These are phyloP conservation scores for Melastoma candidum DNA, from an alignment of 441 rosid genomes.

Conservation along the genomic window DNA sequence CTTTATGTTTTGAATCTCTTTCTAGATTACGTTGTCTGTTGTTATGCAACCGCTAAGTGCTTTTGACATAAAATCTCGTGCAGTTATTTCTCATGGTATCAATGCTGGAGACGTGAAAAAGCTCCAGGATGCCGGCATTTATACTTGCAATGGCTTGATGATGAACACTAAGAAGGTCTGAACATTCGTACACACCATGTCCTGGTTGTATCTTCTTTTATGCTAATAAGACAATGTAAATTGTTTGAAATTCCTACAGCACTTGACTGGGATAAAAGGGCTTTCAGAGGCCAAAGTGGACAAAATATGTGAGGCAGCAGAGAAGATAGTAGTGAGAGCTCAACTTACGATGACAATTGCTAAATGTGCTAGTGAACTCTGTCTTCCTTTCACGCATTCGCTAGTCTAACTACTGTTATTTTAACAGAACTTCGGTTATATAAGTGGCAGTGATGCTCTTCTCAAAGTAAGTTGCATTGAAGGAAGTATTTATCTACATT, in stretches of 20 bases:
- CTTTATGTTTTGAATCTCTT: no score
- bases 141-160: conserved; percentile 95
- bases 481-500: neutral
- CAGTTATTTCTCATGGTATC: conserved; percentile 77
- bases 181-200: no score
- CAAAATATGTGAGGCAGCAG: conserved; percentile 95
- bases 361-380: neutral
- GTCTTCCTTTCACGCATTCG: conserved; percentile 1
- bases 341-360: neutral
- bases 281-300: conserved; percentile 95
- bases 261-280: conserved; percentile 92
- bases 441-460: conserved; percentile 82
- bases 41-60: no score
- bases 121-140: conserved; percentile 91
- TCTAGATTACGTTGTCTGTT: no score
- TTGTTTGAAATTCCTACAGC: conserved; percentile 24
- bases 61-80: neutral
- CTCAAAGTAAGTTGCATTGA: conserved; percentile 42
- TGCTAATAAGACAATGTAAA: conserved; percentile 2
- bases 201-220: neutral
- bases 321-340: conserved; percentile 66
- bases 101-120: conserved; percentile 92
- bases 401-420: neutral
- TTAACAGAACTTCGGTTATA: conserved; percentile 62
- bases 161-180: conserved; percentile 85